These are phyloP conservation scores for Exidia glandulosa DNA, from an alignment of 768 basidiomycete species.

Conservation along the genomic window DNA sequence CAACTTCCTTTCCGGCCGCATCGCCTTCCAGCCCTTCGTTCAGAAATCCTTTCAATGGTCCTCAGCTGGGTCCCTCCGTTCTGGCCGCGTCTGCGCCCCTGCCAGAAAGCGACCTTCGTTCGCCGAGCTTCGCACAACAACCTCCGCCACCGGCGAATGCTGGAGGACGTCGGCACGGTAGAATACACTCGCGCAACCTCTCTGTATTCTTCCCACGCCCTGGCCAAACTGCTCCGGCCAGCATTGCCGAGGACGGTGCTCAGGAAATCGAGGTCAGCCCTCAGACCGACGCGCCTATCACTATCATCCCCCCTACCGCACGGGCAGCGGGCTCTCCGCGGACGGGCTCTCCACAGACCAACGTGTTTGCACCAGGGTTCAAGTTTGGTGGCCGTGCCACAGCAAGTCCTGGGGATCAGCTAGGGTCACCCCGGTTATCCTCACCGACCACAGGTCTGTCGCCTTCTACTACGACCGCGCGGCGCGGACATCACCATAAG, in stretches of 20 bases:
- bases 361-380: slow-evolving; percentile 43
- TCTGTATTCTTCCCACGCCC: slow-evolving; percentile 87
- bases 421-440: slow-evolving; percentile 3
- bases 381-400: slow-evolving; percentile 52
- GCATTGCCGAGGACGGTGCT: slow-evolving; percentile 58
- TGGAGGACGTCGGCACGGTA: slow-evolving; percentile 39
- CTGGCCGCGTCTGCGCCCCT: neutral
- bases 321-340: slow-evolving; percentile 15
- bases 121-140: neutral
- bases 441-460: slow-evolving; percentile 2
- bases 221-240: slow-evolving; percentile 40
- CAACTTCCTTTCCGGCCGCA: neutral
- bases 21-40: neutral
- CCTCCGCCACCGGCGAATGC: neutral
- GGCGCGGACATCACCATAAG: slow-evolving; percentile 81
- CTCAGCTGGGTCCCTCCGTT: neutral
- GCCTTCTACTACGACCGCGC: slow-evolving; percentile 20
- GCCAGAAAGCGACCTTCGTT: neutral
- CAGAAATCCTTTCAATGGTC: neutral
- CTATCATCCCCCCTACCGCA: slow-evolving; percentile 34
- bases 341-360: slow-evolving; percentile 14
- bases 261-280: slow-evolving; percentile 41
- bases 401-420: slow-evolving; percentile 19
- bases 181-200: slow-evolving; percentile 83
- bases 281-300: slow-evolving; percentile 28